Base-by-base conservation (phyloP, 2,329 filamentous ascomycete species). In the Scytalidium sp. region DNA sequence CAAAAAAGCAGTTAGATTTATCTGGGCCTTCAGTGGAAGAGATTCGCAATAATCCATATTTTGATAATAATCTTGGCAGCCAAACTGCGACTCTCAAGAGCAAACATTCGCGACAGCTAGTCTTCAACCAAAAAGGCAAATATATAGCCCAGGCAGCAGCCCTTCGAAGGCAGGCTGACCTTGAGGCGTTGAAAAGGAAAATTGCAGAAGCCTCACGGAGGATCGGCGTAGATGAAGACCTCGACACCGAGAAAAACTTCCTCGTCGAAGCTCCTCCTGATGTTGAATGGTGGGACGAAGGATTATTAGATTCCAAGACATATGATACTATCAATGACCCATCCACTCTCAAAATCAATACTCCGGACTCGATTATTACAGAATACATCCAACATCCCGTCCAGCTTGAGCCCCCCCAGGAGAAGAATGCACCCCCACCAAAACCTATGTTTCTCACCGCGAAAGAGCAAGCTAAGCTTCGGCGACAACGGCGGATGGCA, bases 271-370 rank as follows among this genome's bases (percentile, higher is more conserved):
- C 80, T 25, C 94, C 94, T 9, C 94, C 94, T 3, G 87, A 87
- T 7, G 80, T 97, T 40, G 94, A 99, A 68, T 99, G 94, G 94
- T 97, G 93, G 90, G 94, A 99, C 61, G 92, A 97, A 71, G 90
- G 85, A 2, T 73, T 97, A 17, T 78, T 96, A 15, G 79, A 87
- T 46, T 89, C 87, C 40, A 79, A 80, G 40, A 85, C 80, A 49
- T 97, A 97, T 70, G 79, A 85, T 51, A 76, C 79, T 52, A 80
- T 94, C 50, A 81, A 86, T 21, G 73, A 87, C 51, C 73, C 80
- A 0, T 70, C 72, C 15, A 84, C 81, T 41, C 73, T 94, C 52
- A 94, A 92, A 67, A 80, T 96, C 55, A 79, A 83, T 36, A 82
- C 83, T 0, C 73, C 84, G n/a, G 91, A 97, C 65, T 87, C 84